Evolutionary conservation across 2,329 filamentous ascomycete species (phyloP).

Genomic region (Sphaerostilbella broomeana): DNA sequence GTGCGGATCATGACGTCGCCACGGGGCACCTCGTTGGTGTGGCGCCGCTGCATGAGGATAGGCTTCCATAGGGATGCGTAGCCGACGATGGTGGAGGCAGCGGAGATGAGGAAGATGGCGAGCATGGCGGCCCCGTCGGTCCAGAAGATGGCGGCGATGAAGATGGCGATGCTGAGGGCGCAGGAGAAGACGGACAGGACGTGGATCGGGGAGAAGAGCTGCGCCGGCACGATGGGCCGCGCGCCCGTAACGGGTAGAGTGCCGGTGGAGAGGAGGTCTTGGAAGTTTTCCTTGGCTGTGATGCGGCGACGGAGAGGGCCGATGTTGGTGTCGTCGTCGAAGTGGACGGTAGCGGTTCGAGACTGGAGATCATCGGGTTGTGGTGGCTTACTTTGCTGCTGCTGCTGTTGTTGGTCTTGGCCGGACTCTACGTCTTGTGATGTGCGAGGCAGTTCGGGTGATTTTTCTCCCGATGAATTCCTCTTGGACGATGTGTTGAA

Average conservation of each 20-base stretch:
- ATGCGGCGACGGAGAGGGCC: slow-evolving; percentile 19
- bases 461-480: background rate
- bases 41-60: slow-evolving; percentile 44
- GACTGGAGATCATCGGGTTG: background rate
- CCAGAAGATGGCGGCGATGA: slow-evolving; percentile 36
- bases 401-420: no score
- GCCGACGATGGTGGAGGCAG: slow-evolving; percentile 48
- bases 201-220: slow-evolving; percentile 45
- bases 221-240: slow-evolving; percentile 42
- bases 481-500: no score
- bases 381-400: no score
- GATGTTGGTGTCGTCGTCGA: slow-evolving; percentile 13
- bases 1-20: slow-evolving; percentile 58
- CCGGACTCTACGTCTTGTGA: slow-evolving; percentile 4
- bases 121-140: slow-evolving; percentile 30
- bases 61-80: slow-evolving; percentile 54
- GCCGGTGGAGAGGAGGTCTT: slow-evolving; percentile 37
- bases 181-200: slow-evolving; percentile 46
- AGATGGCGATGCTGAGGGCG: slow-evolving; percentile 41
- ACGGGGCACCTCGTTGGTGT: slow-evolving; percentile 41
- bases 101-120: slow-evolving; percentile 45
- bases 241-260: slow-evolving; percentile 31
- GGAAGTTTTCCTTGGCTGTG: slow-evolving; percentile 35
- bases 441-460: no score
- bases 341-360: background rate